These are phyloP conservation scores for Termitomyces titanicus DNA, from an alignment of 768 basidiomycete genomes.

Conservation along the genomic window DNA sequence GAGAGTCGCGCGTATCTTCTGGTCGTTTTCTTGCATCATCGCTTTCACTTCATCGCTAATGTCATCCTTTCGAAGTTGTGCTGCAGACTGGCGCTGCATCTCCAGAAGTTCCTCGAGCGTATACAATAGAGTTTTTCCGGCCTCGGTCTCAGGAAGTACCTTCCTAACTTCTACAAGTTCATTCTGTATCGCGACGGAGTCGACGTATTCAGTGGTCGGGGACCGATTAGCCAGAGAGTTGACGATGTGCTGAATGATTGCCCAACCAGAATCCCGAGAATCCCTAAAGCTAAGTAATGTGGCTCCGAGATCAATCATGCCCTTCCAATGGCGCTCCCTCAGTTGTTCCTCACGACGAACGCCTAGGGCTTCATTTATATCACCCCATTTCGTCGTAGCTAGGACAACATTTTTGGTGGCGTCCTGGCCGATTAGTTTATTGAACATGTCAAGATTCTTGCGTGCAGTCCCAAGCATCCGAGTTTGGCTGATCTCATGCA, in stretches of 20 bases:
- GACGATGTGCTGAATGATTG: slow-evolving; percentile 9
- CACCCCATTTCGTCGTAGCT: slow-evolving; percentile 14
- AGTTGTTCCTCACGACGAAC: slow-evolving; percentile 8
- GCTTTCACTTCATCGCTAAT: slow-evolving; percentile 9
- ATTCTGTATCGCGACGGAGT: slow-evolving; percentile 19
- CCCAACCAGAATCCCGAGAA: slow-evolving; percentile 6
- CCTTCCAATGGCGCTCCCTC: slow-evolving; percentile 9
- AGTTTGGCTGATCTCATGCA: slow-evolving; percentile 19
- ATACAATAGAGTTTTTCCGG: slow-evolving; percentile 16
- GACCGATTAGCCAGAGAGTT: background rate
- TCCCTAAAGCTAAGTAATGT: slow-evolving; percentile 5
- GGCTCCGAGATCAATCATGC: slow-evolving; percentile 9
- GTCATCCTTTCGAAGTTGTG: slow-evolving; percentile 6
- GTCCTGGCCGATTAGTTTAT: slow-evolving; percentile 12
- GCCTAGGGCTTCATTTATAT: slow-evolving; percentile 3
- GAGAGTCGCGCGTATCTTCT: slow-evolving; percentile 16
- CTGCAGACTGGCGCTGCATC: slow-evolving; percentile 4
- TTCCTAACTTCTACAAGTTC: slow-evolving; percentile 20
- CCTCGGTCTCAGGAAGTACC: slow-evolving; percentile 21
- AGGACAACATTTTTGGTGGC: slow-evolving; percentile 14
- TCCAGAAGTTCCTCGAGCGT: slow-evolving; percentile 14
- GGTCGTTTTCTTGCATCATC: slow-evolving; percentile 12
- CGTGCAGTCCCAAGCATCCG: slow-evolving; percentile 17
- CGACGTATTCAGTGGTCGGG: background rate
- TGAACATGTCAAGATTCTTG: slow-evolving; percentile 17